phyloP scores from a whole-genome alignment of 2,329 filamentous ascomycete species.

The Pezicula rhizophila region DNA sequence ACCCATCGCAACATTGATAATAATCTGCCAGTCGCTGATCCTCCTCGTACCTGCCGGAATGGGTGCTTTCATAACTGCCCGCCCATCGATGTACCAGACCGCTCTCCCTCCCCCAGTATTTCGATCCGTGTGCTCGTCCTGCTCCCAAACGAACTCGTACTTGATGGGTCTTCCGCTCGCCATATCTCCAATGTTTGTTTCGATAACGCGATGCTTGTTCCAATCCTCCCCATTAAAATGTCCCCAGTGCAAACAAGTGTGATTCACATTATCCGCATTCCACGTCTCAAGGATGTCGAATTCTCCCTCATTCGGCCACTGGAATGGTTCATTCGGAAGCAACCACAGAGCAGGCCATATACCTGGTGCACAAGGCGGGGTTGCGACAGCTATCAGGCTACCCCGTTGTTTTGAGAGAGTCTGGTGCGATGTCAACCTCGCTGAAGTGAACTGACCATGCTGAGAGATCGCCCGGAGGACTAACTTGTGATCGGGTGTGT shows the following conservation, averaged over 20 bases:
- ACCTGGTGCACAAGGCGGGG: slow-evolving; percentile 46
- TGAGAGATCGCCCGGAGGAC: slow-evolving; percentile 45
- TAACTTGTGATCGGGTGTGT: slow-evolving; percentile 44
- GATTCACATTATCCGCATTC: slow-evolving; percentile 51
- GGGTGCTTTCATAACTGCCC: slow-evolving; percentile 48
- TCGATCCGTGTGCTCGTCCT: slow-evolving; percentile 29
- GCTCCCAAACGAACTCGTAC: slow-evolving; percentile 53
- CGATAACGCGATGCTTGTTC: slow-evolving; percentile 49
- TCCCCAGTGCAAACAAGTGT: slow-evolving; percentile 55
- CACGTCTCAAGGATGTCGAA: slow-evolving; percentile 57
- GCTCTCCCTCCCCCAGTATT: slow-evolving; percentile 37
- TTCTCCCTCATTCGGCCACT: slow-evolving; percentile 54
- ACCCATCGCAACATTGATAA: slow-evolving; percentile 58
- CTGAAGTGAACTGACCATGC: slow-evolving; percentile 45
- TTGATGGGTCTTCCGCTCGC: slow-evolving; percentile 36
- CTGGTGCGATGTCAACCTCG: slow-evolving; percentile 46
- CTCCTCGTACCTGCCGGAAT: slow-evolving; percentile 47
- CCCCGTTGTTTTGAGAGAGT: slow-evolving; percentile 45
- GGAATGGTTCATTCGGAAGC: slow-evolving; percentile 50
- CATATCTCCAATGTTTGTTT: slow-evolving; percentile 45
- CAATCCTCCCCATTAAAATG: slow-evolving; percentile 46
- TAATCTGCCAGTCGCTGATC: slow-evolving; percentile 48
- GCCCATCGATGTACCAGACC: slow-evolving; percentile 54
- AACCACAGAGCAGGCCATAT: slow-evolving; percentile 61
- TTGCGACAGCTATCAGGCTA: slow-evolving; percentile 44